Conservation (phyloP, 176 grass and related monocot species). For the Poa annua region DNA sequence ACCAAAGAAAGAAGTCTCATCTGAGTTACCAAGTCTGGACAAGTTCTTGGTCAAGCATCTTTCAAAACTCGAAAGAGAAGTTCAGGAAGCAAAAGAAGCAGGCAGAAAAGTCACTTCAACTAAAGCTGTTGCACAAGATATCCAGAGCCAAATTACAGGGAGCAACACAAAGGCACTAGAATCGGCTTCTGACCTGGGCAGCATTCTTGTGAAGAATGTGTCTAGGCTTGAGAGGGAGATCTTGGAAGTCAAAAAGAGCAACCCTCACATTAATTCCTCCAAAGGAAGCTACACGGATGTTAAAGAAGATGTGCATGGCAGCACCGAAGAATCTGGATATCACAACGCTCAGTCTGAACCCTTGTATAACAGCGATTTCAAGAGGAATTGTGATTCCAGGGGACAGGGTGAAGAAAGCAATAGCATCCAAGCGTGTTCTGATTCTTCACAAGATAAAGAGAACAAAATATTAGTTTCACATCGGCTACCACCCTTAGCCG, state of each 20-base stretch:
- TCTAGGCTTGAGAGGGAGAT: constrained; percentile 73
- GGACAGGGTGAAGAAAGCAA: constrained; percentile 36
- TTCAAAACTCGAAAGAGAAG: constrained; percentile 75
- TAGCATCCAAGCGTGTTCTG: neutral
- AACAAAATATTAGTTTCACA: constrained; percentile 39
- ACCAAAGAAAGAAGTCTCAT: constrained; percentile 51
- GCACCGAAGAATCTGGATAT: constrained; percentile 33
- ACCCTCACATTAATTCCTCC: neutral
- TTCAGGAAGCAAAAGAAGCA: constrained; percentile 60
- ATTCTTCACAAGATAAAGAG: constrained; percentile 54
- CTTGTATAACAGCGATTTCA: constrained; percentile 24
- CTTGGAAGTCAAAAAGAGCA: constrained; percentile 60
- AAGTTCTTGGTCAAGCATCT: constrained; percentile 87
- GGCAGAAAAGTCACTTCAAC: constrained; percentile 36
- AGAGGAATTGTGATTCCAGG: constrained; percentile 22
- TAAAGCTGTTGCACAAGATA: constrained; percentile 29
- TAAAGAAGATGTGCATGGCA: constrained; percentile 16
- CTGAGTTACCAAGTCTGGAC: constrained; percentile 75
- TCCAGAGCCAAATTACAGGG: constrained; percentile 16
- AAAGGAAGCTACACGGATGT: constrained; percentile 36
- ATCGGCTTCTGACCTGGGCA: constrained; percentile 48
- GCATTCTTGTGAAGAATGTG: constrained; percentile 63
- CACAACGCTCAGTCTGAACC: constrained; percentile 35
- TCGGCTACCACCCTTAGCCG: constrained; percentile 44
- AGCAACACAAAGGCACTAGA: constrained; percentile 19